Evolutionary conservation across 306 rosid genomes (phyloP).

Genomic region (Pyrus pyrifolia): DNA sequence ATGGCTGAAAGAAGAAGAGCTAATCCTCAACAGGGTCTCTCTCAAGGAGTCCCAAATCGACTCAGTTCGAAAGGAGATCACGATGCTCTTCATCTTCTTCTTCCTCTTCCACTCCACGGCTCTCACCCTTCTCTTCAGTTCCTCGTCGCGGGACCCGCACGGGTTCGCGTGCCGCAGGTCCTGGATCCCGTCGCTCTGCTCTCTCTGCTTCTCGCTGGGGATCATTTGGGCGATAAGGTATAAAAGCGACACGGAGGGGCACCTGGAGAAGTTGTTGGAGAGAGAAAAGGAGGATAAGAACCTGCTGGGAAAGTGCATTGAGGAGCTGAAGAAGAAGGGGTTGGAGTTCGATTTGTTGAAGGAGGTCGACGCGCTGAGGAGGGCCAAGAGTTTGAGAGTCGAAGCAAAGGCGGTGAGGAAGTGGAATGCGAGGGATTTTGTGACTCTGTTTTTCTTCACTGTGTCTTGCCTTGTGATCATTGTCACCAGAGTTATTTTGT

Average conservation of each 20-base stretch:
- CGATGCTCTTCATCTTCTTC: conserved; percentile 74
- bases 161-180: conserved; percentile 49
- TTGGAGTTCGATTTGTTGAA: conserved; percentile 80
- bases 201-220: conserved; percentile 63
- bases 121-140: conserved; percentile 66
- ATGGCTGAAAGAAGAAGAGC: conserved; percentile 93
- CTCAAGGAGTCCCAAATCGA: conserved; percentile 83
- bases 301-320: conserved; percentile 63
- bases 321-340: conserved; percentile 83
- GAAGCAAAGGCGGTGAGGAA: conserved; percentile 57
- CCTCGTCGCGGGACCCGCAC: conserved; percentile 18
- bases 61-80: conserved; percentile 62
- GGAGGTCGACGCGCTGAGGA: conserved; percentile 89
- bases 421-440: conserved; percentile 86
- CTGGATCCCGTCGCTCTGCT: conserved; percentile 80
- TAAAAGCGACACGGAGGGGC: conserved; percentile 77
- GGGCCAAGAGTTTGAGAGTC: conserved; percentile 79
- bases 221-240: conserved; percentile 80
- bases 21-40: conserved; percentile 56
- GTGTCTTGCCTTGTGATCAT: conserved; percentile 66
- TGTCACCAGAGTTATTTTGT: conserved; percentile 62
- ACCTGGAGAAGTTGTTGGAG: conserved; percentile 64
- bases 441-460: conserved; percentile 57
- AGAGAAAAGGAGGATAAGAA: conserved; percentile 79
- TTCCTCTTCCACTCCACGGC: conserved; percentile 90